phyloP scores from a whole-genome alignment of 805 yeast species.

The Cyberlindnera veronae region DNA sequence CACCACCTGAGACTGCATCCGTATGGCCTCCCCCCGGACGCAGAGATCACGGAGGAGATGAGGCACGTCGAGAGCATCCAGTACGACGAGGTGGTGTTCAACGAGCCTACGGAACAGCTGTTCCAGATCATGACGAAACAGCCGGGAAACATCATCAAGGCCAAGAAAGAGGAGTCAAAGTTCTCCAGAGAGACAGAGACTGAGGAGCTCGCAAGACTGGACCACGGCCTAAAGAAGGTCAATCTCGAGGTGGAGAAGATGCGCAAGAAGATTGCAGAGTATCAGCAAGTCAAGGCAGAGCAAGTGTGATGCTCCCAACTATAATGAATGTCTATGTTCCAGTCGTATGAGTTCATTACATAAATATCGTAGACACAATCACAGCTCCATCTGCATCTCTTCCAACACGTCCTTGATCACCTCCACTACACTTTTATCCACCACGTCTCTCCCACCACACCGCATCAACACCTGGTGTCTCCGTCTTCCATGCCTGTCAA shows the following conservation, averaged over 20 bases:
- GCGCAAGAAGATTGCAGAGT: constrained; percentile 34
- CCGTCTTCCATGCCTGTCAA: constrained; percentile 19
- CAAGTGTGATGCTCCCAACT: not conserved
- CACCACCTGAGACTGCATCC: constrained; percentile 94
- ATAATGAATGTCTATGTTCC: not conserved
- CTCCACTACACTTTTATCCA: constrained; percentile 15
- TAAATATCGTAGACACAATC: not conserved
- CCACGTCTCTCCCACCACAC: constrained; percentile 8
- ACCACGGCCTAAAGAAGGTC: constrained; percentile 42
- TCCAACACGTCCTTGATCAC: constrained; percentile 20
- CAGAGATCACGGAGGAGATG: constrained; percentile 29
- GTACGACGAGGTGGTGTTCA: constrained; percentile 90
- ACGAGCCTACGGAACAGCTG: constrained; percentile 90
- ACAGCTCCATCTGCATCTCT: constrained; percentile 8
- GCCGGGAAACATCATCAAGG: constrained; percentile 55
- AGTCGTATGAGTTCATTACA: not conserved
- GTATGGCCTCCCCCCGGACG: constrained; percentile 43
- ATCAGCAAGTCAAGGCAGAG: constrained; percentile 19
- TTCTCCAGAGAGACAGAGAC: constrained; percentile 54
- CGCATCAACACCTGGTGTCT: constrained; percentile 16
- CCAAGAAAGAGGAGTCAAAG: constrained; percentile 34
- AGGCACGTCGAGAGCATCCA: constrained; percentile 53
- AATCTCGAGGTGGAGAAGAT: constrained; percentile 42
- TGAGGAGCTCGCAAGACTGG: constrained; percentile 59
- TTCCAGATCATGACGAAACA: constrained; percentile 71